Evolutionary conservation across 352 stramenopile species (phyloP), one percentile per base, ranked within the genome.

Genomic region (Aphanomyces cochlioides): DNA sequence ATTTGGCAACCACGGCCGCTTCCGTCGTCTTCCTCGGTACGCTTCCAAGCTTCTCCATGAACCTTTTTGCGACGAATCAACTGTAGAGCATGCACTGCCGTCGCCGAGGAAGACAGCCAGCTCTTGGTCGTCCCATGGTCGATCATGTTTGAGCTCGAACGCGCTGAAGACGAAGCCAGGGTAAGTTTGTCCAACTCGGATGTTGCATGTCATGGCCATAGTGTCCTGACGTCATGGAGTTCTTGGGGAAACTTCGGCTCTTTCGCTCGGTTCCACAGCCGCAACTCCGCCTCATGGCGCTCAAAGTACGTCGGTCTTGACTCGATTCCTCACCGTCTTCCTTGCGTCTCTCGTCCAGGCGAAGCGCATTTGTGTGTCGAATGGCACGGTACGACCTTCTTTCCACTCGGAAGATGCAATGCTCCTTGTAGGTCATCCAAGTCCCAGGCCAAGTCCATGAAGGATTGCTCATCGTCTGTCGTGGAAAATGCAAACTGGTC

Each of bases 1-100:
- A 43, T 69, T 69, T 61, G 63, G 63, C 50, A 15, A 40, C 50
- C 63, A 69, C 12, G 63, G 63, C 41, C 63, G 63, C 17, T 69
- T 69, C 50, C 63, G 63, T 28, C 63, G 59, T 6, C 63, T 69
- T 40, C 10, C 38, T 12, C 63, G 63, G 63, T 69, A 63, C 36
- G 4, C 3, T 17, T 66, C 7, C 7, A 12, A 58, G 19, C 5
- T 10, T 7, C 47, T 4, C 36, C 2, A 5, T 15, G n/a, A 15
- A 2, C 7, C 21, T 4, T 7, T 8, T 7, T 19, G 5, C 7
- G 3, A 13, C 13, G 19, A 19, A 41, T 43, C 4, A 19, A 8
- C 47, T 0, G 37, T 63, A 69, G 63, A 5, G 40, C 40, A 6
- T 47, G 48, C 19, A 69, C 48, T 17, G 63, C 63, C 0, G 63